Conservation (phyloP, 2,329 filamentous ascomycete genomes). For the Botrytis tulipae region DNA sequence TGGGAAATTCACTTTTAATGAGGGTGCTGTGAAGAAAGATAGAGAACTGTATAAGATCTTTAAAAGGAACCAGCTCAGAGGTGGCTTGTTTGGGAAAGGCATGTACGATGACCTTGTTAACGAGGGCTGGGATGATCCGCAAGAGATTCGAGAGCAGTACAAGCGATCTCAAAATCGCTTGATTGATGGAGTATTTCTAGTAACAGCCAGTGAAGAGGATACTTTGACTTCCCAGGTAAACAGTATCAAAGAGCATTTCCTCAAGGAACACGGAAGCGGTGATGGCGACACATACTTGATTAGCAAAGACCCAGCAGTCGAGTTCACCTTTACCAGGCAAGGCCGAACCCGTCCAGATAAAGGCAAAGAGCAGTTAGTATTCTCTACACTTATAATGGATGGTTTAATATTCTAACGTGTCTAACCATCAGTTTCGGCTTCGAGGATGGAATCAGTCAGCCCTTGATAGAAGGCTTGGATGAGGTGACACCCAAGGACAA, state of each 20-base stretch:
- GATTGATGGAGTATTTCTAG: conserved; percentile 10
- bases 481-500: conserved; percentile 36
- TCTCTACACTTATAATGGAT: neutral
- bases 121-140: conserved; percentile 4
- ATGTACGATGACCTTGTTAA: conserved; percentile 10
- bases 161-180: neutral
- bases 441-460: conserved; percentile 45
- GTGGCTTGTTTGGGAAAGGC: neutral
- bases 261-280: neutral
- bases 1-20: neutral
- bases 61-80: conserved; percentile 2
- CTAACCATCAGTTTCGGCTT: conserved; percentile 43
- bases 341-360: neutral
- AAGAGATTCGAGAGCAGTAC: conserved; percentile 11
- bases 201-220: neutral
- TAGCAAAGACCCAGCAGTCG: neutral
- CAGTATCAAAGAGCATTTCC: neutral
- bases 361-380: conserved; percentile 11
- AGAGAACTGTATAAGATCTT: neutral
- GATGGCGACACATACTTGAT: neutral
- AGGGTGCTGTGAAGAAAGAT: neutral
- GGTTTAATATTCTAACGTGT: neutral
- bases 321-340: neutral
- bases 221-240: neutral
- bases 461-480: conserved; percentile 40